Evolutionary conservation across 2,329 filamentous ascomycete genomes (phyloP).

Genomic region (Penicillium nordicum): DNA sequence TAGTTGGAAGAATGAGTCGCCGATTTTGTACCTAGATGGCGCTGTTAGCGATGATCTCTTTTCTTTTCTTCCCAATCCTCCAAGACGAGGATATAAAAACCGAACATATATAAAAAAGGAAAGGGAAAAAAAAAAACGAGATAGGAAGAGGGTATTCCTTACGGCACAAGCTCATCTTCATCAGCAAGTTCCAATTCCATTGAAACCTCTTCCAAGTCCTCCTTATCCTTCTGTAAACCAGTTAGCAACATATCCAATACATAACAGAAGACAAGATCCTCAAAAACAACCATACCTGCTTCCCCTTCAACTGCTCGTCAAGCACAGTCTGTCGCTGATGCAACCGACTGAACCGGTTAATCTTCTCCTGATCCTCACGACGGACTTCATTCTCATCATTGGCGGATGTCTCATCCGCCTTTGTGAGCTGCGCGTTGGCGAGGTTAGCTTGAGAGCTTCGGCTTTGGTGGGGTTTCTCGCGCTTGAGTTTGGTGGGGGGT

Average conservation of each 20-base stretch:
- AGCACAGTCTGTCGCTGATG: constrained; percentile 79
- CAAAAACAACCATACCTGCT: constrained; percentile 54
- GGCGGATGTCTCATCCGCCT: constrained; percentile 78
- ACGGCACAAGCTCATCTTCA: constrained; percentile 92
- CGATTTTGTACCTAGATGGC: constrained; percentile 78
- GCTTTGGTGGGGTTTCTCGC: constrained; percentile 1
- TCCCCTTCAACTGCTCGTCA: constrained; percentile 75
- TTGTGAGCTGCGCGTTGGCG: constrained; percentile 65
- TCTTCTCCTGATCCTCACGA: constrained; percentile 96
- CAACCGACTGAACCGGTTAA: constrained; percentile 93
- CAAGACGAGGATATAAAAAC: neutral
- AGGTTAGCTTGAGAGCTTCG: constrained; percentile 1
- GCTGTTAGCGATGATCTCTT: constrained; percentile 6
- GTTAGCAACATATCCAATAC: constrained; percentile 1
- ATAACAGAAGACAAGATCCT: neutral
- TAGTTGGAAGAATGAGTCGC: constrained; percentile 89
- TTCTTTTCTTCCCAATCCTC: neutral
- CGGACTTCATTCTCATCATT: constrained; percentile 88
- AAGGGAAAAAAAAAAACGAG: neutral
- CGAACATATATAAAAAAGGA: neutral
- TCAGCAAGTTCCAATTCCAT: constrained; percentile 91
- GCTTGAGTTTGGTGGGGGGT: neutral
- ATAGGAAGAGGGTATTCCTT: constrained; percentile 46
- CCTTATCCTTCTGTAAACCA: constrained; percentile 80
- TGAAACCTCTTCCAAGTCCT: constrained; percentile 90